Evolutionary conservation across 306 rosid genomes (phyloP).

Genomic region (Ziziphus jujuba): DNA sequence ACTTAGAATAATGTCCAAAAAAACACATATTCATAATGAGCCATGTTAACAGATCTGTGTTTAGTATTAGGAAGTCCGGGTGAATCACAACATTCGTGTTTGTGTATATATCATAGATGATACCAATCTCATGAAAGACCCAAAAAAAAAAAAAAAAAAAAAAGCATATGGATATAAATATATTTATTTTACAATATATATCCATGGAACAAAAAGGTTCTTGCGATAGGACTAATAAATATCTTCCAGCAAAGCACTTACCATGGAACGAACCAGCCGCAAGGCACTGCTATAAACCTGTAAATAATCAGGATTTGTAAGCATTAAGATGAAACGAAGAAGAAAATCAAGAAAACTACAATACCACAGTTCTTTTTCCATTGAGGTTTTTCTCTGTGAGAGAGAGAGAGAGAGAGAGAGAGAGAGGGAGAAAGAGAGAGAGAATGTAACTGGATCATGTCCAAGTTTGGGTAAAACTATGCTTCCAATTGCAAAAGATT

Average conservation of each 20-base stretch:
- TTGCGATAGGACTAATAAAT: conserved; percentile 9
- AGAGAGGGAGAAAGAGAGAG: conserved; percentile 6
- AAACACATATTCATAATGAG: too few species aligned
- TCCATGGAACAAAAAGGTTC: not conserved
- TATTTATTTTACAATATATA: too few species aligned
- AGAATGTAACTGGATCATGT: not conserved
- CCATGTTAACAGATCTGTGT: not conserved
- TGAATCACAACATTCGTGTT: not conserved
- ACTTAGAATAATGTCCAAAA: too few species aligned
- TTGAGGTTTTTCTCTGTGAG: not conserved
- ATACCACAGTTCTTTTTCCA: not conserved
- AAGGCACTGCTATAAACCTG: conserved; percentile 99
- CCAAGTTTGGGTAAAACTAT: not conserved
- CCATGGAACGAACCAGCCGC: conserved; percentile 98
- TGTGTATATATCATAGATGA: not conserved
- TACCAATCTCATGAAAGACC: too few species aligned
- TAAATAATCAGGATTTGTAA: conserved; percentile 9
- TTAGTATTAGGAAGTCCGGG: too few species aligned
- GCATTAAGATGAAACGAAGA: conserved; percentile 8
- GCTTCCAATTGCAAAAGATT: conserved; percentile 2
- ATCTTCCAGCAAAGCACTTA: conserved; percentile 40
- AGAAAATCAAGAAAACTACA: not conserved
- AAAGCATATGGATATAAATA: too few species aligned
- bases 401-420: conserved; percentile 12
- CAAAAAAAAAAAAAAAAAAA: too few species aligned